These are phyloP conservation scores for Phytophthora multivora DNA, from an alignment of 352 stramenopile genomes.

Conservation along the genomic window DNA sequence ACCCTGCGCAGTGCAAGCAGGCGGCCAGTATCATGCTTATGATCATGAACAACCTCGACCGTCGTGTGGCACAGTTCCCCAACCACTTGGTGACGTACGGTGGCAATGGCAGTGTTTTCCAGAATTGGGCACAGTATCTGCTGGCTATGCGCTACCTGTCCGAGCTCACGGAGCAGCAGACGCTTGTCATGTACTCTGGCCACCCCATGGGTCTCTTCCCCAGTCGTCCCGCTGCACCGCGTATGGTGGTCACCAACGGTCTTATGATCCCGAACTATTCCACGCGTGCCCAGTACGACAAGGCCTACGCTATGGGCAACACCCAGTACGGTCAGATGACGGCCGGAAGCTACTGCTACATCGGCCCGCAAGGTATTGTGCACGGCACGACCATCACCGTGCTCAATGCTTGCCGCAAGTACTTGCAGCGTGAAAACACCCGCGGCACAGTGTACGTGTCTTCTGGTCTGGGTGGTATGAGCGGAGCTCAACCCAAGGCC, in stretches of 20 bases:
- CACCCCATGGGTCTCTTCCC: slow-evolving; percentile 90
- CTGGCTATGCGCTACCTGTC: slow-evolving; percentile 89
- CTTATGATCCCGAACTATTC: slow-evolving; percentile 93
- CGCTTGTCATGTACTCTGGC: slow-evolving; percentile 90
- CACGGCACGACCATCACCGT: slow-evolving; percentile 92
- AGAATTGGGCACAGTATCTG: slow-evolving; percentile 91
- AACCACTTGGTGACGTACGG: slow-evolving; percentile 90
- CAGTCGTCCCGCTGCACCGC: slow-evolving; percentile 66
- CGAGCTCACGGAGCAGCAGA: slow-evolving; percentile 89
- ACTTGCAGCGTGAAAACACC: slow-evolving; percentile 71
- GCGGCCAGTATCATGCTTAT: slow-evolving; percentile 88
- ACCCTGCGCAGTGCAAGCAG: slow-evolving; percentile 75
- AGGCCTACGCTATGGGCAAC: slow-evolving; percentile 87
- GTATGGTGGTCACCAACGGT: slow-evolving; percentile 90
- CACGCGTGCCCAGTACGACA: slow-evolving; percentile 85
- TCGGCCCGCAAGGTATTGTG: slow-evolving; percentile 90
- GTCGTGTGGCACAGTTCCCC: slow-evolving; percentile 86
- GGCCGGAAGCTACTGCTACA: slow-evolving; percentile 92
- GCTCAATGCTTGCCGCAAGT: slow-evolving; percentile 90
- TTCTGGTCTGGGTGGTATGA: slow-evolving; percentile 88
- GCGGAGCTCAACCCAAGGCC: slow-evolving; percentile 83
- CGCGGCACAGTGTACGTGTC: slow-evolving; percentile 87
- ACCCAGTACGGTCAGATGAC: slow-evolving; percentile 92
- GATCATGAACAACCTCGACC: slow-evolving; percentile 93
- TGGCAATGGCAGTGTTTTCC: slow-evolving; percentile 89